Evolutionary conservation across 1,284 basidiomycete genomes (phyloP).

Genomic region (Xerocomus amazonicus): DNA sequence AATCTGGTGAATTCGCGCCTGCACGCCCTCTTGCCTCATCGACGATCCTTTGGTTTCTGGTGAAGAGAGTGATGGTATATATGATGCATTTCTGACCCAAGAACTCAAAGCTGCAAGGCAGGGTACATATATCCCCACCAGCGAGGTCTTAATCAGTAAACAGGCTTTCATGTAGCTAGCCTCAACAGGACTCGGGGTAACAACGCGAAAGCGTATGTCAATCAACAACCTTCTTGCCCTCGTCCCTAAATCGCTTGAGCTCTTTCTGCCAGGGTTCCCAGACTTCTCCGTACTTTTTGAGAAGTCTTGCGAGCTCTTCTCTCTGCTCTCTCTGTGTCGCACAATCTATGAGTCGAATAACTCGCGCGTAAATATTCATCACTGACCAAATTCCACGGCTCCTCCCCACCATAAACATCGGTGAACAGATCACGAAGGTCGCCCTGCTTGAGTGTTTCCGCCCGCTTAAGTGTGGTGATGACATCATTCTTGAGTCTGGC

Average conservation of each 20-base stretch:
- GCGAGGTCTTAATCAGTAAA: constrained; percentile 11
- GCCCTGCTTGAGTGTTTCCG: constrained; percentile 69
- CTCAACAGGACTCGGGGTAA: background rate
- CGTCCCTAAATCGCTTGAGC: constrained; percentile 76
- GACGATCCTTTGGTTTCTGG: constrained; percentile 27
- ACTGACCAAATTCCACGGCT: constrained; percentile 83
- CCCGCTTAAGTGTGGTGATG: constrained; percentile 73
- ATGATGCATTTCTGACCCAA: constrained; percentile 2
- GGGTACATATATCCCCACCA: background rate
- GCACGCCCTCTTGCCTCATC: constrained; percentile 24
- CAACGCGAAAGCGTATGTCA: constrained; percentile 7
- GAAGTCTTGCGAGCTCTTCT: constrained; percentile 68
- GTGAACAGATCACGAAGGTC: constrained; percentile 80
- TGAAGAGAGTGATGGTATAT: constrained; percentile 21
- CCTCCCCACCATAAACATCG: constrained; percentile 82
- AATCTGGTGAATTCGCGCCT: background rate
- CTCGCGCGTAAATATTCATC: background rate
- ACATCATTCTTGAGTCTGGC: constrained; percentile 70
- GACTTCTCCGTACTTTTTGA: constrained; percentile 79
- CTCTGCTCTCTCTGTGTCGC: constrained; percentile 72
- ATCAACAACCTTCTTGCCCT: constrained; percentile 56
- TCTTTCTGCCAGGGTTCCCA: constrained; percentile 87
- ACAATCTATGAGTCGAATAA: background rate
- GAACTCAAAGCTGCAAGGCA: background rate
- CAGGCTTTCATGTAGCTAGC: no score